phyloP scores from a whole-genome alignment of 352 stramenopile species.

The Pythium chondricola region DNA sequence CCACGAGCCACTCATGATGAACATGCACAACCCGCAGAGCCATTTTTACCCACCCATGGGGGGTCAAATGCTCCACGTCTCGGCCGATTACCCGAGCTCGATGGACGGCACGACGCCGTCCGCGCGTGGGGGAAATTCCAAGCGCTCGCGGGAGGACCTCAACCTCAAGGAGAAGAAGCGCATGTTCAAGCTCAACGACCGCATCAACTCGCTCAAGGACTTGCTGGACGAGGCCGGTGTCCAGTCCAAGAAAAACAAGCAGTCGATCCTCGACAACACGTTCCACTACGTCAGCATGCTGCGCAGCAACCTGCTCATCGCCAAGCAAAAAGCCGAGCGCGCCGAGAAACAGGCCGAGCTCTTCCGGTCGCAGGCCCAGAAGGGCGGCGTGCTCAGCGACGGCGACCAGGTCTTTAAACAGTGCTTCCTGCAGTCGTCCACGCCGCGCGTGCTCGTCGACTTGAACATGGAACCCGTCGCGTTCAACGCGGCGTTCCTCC shows the following conservation, averaged over 20 bases:
- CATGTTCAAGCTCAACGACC: conserved; percentile 88
- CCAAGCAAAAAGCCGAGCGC: conserved; percentile 26
- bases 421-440: conserved; percentile 65
- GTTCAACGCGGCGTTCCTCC: conserved; percentile 51
- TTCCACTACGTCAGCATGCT: conserved; percentile 24
- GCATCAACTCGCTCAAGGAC: conserved; percentile 43
- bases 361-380: conserved; percentile 17
- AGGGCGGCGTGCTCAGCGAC: conserved; percentile 10
- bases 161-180: conserved; percentile 87
- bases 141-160: conserved; percentile 68
- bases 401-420: conserved; percentile 46
- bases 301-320: conserved; percentile 26
- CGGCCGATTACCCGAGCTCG: conserved; percentile 48
- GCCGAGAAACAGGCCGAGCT: conserved; percentile 24
- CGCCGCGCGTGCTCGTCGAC: conserved; percentile 44
- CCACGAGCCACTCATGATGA: conserved; percentile 70
- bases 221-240: conserved; percentile 26
- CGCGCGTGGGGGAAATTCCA: conserved; percentile 14
- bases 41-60: conserved; percentile 61
- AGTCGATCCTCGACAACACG: conserved; percentile 32
- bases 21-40: conserved; percentile 35
- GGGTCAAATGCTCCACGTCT: conserved; percentile 59
- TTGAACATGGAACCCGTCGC: conserved; percentile 43
- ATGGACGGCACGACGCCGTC: conserved; percentile 25
- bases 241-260: conserved; percentile 37